phyloP scores from a whole-genome alignment of 2,329 filamentous ascomycete species.

The Parascedosporium putredinis region DNA sequence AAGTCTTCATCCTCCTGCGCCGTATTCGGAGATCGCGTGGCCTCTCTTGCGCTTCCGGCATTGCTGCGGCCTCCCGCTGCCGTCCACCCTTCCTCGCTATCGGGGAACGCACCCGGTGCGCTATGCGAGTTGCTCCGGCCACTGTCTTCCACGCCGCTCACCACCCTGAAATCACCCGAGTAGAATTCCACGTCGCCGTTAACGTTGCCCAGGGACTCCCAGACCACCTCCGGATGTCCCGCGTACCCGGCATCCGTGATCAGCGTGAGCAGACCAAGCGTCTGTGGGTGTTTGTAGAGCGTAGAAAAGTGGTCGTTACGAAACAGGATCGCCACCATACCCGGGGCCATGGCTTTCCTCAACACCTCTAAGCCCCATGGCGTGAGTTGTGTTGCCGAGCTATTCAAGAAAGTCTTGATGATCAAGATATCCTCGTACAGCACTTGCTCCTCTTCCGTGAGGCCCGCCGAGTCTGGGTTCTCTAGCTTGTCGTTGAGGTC shows the following conservation, averaged over 20 bases:
- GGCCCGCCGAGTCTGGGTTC: conserved; percentile 26
- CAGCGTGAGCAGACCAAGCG: conserved; percentile 64
- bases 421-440: conserved; percentile 72
- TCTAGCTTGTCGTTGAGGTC: conserved; percentile 73
- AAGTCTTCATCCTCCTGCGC: conserved; percentile 78
- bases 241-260: conserved; percentile 92
- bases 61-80: conserved; percentile 31
- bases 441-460: conserved; percentile 65
- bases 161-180: conserved; percentile 78
- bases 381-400: conserved; percentile 80
- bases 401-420: conserved; percentile 73
- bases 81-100: conserved; percentile 36
- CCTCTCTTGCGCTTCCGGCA: neutral
- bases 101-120: conserved; percentile 1
- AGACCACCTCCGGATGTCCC: conserved; percentile 81
- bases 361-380: conserved; percentile 69
- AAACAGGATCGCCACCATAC: conserved; percentile 82
- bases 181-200: conserved; percentile 80
- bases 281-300: conserved; percentile 76
- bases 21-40: conserved; percentile 23
- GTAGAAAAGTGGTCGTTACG: conserved; percentile 97
- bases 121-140: neutral
- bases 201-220: conserved; percentile 87
- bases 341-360: conserved; percentile 57
- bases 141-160: conserved; percentile 49